Evolutionary conservation across 177 flowering plant species (phyloP).

Genomic region (Telopea speciosissima): DNA sequence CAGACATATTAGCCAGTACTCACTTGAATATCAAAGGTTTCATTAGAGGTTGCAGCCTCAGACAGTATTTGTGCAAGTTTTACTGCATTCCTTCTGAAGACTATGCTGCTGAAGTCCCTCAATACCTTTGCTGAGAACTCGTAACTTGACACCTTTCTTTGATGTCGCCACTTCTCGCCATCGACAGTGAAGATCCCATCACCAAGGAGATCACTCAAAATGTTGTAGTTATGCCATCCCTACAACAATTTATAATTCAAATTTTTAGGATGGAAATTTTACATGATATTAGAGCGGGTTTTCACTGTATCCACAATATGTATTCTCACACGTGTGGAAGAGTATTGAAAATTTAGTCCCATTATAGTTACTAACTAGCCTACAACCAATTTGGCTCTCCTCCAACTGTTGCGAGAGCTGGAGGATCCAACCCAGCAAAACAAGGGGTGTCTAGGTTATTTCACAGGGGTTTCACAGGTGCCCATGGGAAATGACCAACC

Average conservation of each 20-base stretch:
- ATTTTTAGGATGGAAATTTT: no score
- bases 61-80: constrained; percentile 41
- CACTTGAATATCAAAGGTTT: constrained; percentile 51
- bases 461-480: no score
- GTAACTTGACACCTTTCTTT: constrained; percentile 62
- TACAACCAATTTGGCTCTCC: no score
- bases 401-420: no score
- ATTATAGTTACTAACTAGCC: no score
- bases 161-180: constrained; percentile 71
- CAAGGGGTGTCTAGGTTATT: no score
- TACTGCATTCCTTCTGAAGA: constrained; percentile 41
- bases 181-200: constrained; percentile 78
- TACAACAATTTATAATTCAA: constrained; percentile 14
- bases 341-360: no score
- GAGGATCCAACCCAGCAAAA: no score
- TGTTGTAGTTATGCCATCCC: constrained; percentile 42
- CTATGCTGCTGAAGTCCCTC: constrained; percentile 57
- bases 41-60: constrained; percentile 27
- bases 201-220: constrained; percentile 51
- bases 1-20: neutral
- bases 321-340: no score
- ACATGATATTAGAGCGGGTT: no score
- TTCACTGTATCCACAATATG: no score
- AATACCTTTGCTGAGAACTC: constrained; percentile 62
- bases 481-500: no score